Percentiles rank a stretch among this genome's conserved stretches.
Conservation (phyloP, 352 stramenopile genomes). For the Phytophthora idaei region DNA sequence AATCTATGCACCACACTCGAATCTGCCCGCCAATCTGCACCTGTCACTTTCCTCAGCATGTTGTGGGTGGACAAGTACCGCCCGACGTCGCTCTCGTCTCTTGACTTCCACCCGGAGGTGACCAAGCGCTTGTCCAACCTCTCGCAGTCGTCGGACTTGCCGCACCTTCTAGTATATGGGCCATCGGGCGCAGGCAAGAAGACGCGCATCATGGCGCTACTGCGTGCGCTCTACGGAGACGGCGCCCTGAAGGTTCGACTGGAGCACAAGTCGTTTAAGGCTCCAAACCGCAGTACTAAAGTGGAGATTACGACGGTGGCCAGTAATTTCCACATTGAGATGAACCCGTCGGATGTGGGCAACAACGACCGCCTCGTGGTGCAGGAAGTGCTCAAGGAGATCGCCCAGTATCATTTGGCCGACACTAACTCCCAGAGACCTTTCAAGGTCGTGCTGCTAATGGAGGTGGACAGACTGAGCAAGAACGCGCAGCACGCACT, state of each 20-base stretch:
- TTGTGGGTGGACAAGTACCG: constrained; percentile 99
- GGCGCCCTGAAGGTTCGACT: constrained; percentile 92
- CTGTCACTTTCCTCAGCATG: constrained; percentile 44
- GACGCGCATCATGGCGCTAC: constrained; percentile 96
- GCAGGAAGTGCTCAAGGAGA: constrained; percentile 99
- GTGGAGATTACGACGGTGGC: constrained; percentile 98
- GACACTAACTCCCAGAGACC: constrained; percentile 75
- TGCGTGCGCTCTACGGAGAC: constrained; percentile 95
- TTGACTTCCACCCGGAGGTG: constrained; percentile 95
- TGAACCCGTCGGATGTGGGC: constrained; percentile 97
- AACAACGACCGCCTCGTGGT: constrained; percentile 97
- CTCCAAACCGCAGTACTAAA: constrained; percentile 82
- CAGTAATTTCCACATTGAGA: constrained; percentile 99
- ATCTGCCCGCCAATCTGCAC: not conserved
- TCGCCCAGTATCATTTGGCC: constrained; percentile 92
- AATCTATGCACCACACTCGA: no score
- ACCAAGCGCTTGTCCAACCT: constrained; percentile 90
- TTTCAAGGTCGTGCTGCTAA: constrained; percentile 96
- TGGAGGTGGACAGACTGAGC: constrained; percentile 97
- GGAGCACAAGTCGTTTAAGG: constrained; percentile 94
- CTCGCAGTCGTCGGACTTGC: constrained; percentile 83
- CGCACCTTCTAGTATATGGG: constrained; percentile 98
- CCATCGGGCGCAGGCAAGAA: constrained; percentile 98
- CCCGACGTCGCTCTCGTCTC: constrained; percentile 88
- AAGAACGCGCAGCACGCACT: constrained; percentile 97